Base-by-base conservation (phyloP, 805 yeast species). In the Metschnikowia noctiluminum region DNA sequence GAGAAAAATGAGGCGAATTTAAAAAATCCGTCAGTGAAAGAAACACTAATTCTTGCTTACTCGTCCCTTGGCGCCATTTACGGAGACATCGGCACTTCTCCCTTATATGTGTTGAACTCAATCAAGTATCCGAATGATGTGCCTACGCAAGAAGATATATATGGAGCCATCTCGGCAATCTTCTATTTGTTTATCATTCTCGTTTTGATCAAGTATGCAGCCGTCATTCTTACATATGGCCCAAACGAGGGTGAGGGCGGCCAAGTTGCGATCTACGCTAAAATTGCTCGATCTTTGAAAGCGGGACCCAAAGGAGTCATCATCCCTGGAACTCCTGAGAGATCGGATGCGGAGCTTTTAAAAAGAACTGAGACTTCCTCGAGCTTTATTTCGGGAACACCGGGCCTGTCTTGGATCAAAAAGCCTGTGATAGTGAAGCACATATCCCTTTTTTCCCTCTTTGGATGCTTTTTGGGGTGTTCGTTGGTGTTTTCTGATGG, bases 161-260 rank as follows among this genome's bases (percentile, higher is more conserved):
- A 71, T 42, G 85, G 85, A 12, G 80, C 77, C 1, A 61, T 70
- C 37, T 80, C 84, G 4, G 62, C 78, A 38, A 73, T 81, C 30
- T 80, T 81, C 55, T 81, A 82, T 76, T 50, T 78, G 2, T 78
- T 81, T 58, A 73, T 82, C 2, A 55, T 80, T 38, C 66, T 81
- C 37, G 85, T 80, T 6, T 69, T 80, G 40, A 40, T 73, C 58
- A 81, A 81, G 57, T 81, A 81, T 55, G 65, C 76, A 13, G 57
- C 73, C 37, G 62, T 81, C 43, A 84, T 80, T 9, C 65, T 80
- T 42, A 54, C 58, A 15, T 58, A 70, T 40, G 86, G 84, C 12
- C 80, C 82, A 9, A 79, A 80, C 60, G 72, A 78, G 40, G 82
- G 82, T 40, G 84, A 81, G 59, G 85, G 86, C 52, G 85, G 86